Base-by-base conservation (phyloP, 352 stramenopile species). In the Pythium scleroteichum region DNA sequence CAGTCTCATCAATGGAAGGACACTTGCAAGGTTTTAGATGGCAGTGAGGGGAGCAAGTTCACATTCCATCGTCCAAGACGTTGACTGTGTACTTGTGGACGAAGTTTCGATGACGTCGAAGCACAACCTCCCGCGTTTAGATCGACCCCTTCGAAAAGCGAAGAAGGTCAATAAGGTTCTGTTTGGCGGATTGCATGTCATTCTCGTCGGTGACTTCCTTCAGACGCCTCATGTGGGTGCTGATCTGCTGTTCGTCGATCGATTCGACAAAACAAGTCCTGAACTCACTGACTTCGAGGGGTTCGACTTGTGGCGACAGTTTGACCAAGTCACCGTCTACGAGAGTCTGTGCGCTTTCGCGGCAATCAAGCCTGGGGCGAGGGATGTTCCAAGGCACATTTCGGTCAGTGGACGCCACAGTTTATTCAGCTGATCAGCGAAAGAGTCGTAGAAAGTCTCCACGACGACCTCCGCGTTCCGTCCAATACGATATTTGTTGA, bases 21-120 rank as follows among this genome's bases (percentile, higher is more conserved):
- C 60, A n/a, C 17, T 68, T 0, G 51, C 60, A n/a, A 40, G 23
- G 1, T 53, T 68, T 41, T 22, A 53, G 9, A 52, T 57, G 42
- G 38, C 60, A 4, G 40, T 68, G 27, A 62, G 22, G 24, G 13
- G 53, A 13, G n/a, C 26, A 2, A 26, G 3, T 13, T 40, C 38
- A 3, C 52, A 62, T 19, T 16, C 20, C n/a, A 13, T 33, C 16
- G 10, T 62, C 19, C 52, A 62, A 58, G 46, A 53, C n/a, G 20
- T 68, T 7, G 60, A 68, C 24, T 68, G 60, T 20, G 17, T 62
- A 0, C 57, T 62, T 20, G 17, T 68, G 3, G 60, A 68, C 45
- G 60, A 68, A 39, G 60, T 68, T 0, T 68, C 60, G 8, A 68
- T 68, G 53, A 68, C 62, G 53, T 59, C 38, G 0, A 66, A 66